phyloP scores from a whole-genome alignment of 2,329 filamentous ascomycete genomes.

The Sarocladium strictum region DNA sequence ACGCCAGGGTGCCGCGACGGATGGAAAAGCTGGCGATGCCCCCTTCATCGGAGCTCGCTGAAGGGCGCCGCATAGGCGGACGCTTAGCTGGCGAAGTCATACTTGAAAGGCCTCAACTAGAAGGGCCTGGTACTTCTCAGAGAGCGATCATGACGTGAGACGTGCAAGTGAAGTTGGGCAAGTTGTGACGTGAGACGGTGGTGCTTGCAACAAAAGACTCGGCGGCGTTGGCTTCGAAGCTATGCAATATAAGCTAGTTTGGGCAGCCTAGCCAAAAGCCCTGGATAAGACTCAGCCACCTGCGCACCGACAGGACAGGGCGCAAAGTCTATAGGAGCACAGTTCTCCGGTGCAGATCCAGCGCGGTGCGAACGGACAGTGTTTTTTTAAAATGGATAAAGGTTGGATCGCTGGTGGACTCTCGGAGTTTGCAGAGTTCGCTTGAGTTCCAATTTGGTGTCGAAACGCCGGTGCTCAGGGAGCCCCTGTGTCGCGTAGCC shows the following conservation, averaged over 20 bases:
- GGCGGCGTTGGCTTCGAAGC: neutral
- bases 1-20: conserved; percentile 30
- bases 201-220: neutral
- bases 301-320: neutral
- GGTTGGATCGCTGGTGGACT: neutral
- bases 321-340: neutral
- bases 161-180: neutral
- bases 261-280: neutral
- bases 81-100: conserved; percentile 12
- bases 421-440: neutral
- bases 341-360: neutral
- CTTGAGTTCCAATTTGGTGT: neutral
- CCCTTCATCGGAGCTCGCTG: conserved; percentile 22
- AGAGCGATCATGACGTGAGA: conserved; percentile 1
- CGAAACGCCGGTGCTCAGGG: neutral
- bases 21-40: conserved; percentile 26
- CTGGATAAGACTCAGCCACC: neutral
- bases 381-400: neutral
- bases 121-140: neutral
- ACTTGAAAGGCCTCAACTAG: neutral
- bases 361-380: neutral
- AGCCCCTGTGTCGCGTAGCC: neutral
- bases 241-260: neutral
- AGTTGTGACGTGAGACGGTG: neutral
- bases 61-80: conserved; percentile 21